Conservation (phyloP, 345 rosid genomes). For the Citrus cavaleriei region DNA sequence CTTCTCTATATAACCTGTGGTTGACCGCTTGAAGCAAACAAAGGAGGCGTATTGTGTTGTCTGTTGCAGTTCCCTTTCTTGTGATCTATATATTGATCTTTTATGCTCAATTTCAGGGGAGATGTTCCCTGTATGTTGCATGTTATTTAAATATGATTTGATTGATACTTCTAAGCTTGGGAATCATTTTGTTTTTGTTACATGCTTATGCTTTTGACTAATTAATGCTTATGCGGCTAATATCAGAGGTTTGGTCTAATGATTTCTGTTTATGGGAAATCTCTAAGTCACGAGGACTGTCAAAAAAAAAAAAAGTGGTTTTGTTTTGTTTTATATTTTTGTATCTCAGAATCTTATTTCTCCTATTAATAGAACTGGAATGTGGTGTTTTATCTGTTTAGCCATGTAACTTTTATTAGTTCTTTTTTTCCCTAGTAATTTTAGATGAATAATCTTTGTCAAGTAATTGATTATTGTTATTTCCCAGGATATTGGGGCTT, state of each 20-base stretch:
- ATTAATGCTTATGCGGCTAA: not conserved
- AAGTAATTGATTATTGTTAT: constrained; percentile 9
- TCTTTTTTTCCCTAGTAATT: not conserved
- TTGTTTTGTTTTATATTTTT: not conserved
- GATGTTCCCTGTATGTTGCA: not conserved
- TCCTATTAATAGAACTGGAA: not conserved
- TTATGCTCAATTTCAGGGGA: no score
- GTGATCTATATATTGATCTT: no score
- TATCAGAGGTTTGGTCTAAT: not conserved
- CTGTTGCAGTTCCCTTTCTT: no score
- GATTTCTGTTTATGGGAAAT: not conserved
- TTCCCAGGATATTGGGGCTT: constrained; percentile 89
- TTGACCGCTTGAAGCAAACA: no score
- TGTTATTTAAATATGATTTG: not conserved
- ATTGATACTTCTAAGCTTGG: not conserved
- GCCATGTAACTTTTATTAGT: not conserved
- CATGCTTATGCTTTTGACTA: not conserved
- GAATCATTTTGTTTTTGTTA: not conserved
- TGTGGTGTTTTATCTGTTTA: not conserved
- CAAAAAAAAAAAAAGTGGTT: not conserved
- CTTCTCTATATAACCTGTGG: not conserved
- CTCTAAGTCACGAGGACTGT: not conserved
- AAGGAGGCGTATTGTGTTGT: no score
- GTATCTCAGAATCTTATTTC: not conserved
- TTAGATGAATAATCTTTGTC: not conserved